These are phyloP conservation scores for Pyrus hybrid DNA, from an alignment of 331 rosid species.

Conservation along the genomic window DNA sequence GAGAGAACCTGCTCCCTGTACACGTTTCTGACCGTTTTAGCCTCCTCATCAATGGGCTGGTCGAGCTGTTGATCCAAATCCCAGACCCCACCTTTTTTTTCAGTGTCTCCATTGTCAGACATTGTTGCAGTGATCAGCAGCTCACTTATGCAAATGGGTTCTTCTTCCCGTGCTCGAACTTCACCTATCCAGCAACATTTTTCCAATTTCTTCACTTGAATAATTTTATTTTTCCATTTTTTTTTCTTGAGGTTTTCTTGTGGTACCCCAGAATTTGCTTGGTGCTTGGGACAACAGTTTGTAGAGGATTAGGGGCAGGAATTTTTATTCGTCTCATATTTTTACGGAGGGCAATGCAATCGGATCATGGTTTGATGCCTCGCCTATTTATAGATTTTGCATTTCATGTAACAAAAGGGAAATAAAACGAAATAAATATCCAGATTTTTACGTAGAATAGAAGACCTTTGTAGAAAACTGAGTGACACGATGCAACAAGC, in stretches of 20 bases:
- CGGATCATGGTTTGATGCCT: neutral
- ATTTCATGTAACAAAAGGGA: neutral
- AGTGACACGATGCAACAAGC: too few relatives aligned
- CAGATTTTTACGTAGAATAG: too few relatives aligned
- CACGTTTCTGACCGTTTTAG: neutral
- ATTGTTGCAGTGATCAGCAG: neutral
- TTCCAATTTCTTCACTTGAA: neutral
- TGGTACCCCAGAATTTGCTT: neutral
- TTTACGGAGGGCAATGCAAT: neutral
- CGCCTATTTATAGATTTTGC: neutral
- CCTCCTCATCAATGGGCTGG: constrained; percentile 6
- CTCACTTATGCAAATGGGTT: neutral
- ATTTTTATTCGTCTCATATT: neutral
- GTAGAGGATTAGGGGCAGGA: neutral
- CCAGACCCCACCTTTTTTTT: constrained; percentile 3
- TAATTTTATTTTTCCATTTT: neutral
- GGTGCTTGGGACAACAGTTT: neutral
- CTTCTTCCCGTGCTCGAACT: neutral
- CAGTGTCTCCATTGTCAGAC: neutral
- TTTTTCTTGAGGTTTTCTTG: neutral
- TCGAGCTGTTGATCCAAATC: constrained; percentile 12
- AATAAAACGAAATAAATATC: too few relatives aligned
- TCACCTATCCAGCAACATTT: neutral
- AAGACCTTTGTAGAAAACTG: too few relatives aligned
- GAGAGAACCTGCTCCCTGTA: neutral